Evolutionary conservation across 169 alveolate genomes (phyloP), one percentile per base, ranked within the genome.

Genomic region (Cryptosporidium sp.): DNA sequence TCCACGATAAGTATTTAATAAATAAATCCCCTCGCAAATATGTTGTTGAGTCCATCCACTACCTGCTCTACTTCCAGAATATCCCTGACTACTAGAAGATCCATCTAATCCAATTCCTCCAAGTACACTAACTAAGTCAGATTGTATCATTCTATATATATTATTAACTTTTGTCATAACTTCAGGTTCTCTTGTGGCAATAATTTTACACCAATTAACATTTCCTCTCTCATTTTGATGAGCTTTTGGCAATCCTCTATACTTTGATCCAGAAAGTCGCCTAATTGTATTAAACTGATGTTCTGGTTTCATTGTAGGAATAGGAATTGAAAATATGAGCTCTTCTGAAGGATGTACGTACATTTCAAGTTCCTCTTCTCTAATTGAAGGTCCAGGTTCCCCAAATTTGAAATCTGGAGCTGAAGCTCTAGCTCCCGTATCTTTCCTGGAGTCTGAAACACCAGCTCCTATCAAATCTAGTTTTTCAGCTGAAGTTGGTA

Each of bases 31-130:
- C 68, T 80, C 89, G 26, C 89, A 80, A 23, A 80, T 80, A 26
- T 80, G 69, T 60, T 80, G 89, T 80, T 62, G 73, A 8, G 61
- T 60, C 89, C 89, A 80, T 10, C 89, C 89, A 5, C 39, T 26
- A 4, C 80, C 80, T 7, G 33, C 26, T n/a, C 23, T 80, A 29
- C 9, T 37, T 26, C 89, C 89, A 18, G 89, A 80, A 23, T 18
- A 23, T 26, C 89, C 89, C 16, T 65, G 73, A 29, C 4, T 44
- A 65, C 89, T 80, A n/a, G 53, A 35, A 62, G 89, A 60, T 10
- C 89, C 89, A 61, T 75, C 80, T 44, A 29, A 29, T 9, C 89
- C 89, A 10, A 65, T 80, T 37, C 89, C 89, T 12, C 89, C 89
- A 7, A 80, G 44, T 31, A 80, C 62, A 42, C 89, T 62, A 62